Evolutionary conservation across 495 filamentous ascomycete species (phyloP).

Genomic region (Podospora fimiseda): DNA sequence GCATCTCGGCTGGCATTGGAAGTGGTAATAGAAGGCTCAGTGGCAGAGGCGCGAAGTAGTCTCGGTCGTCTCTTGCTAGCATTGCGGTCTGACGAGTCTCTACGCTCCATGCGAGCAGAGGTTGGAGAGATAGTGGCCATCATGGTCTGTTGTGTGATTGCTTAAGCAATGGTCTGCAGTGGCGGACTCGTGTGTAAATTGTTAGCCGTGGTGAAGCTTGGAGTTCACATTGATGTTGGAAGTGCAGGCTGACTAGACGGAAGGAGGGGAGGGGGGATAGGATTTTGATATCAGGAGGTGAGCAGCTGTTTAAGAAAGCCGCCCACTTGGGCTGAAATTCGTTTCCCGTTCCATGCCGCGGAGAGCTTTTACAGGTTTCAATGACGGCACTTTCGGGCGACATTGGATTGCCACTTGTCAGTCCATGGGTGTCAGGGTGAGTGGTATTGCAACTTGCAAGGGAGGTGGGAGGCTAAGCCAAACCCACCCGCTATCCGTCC

Average conservation of each 20-base stretch:
- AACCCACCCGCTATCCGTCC: conserved; percentile 27
- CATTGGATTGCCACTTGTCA: conserved; percentile 35
- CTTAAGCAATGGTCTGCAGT: background rate
- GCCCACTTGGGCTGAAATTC: conserved; percentile 33
- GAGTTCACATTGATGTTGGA: conserved; percentile 3
- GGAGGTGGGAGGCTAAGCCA: conserved; percentile 26
- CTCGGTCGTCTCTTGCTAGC: conserved; percentile 37
- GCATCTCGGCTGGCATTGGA: conserved; percentile 46
- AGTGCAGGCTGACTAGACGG: conserved; percentile 8
- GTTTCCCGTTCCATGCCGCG: conserved; percentile 23
- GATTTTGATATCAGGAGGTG: conserved; percentile 15
- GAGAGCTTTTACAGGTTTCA: conserved; percentile 20
- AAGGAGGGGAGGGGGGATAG: conserved; percentile 8
- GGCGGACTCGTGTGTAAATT: background rate
- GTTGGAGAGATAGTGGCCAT: conserved; percentile 27
- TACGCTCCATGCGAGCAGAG: conserved; percentile 25
- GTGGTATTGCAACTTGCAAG: conserved; percentile 12
- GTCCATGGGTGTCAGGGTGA: conserved; percentile 32
- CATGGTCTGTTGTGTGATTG: conserved; percentile 13
- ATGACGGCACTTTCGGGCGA: conserved; percentile 30
- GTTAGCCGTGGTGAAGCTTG: background rate
- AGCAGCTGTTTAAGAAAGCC: conserved; percentile 18
- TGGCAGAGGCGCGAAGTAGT: conserved; percentile 45
- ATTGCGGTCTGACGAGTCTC: conserved; percentile 33
- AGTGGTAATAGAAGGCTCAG: conserved; percentile 49